These are phyloP conservation scores for Durotheca rogersii DNA, from an alignment of 495 filamentous ascomycete genomes.

Conservation along the genomic window DNA sequence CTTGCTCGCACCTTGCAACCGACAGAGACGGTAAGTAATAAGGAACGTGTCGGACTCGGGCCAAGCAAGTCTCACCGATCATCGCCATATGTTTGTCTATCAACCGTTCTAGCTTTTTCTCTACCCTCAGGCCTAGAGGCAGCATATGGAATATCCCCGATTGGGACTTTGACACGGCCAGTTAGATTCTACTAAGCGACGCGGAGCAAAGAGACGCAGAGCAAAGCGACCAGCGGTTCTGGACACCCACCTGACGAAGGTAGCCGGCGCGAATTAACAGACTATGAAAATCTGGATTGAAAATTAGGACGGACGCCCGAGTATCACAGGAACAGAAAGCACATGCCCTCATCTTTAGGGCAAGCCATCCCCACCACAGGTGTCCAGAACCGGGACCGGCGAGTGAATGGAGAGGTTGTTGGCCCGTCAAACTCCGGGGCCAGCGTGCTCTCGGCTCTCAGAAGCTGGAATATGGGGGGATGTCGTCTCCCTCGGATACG, in stretches of 20 bases:
- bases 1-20: conserved; percentile 71
- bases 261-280: conserved; percentile 77
- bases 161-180: conserved; percentile 54
- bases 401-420: conserved; percentile 36
- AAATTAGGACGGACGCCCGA: too few relatives aligned
- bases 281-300: conserved; percentile 64
- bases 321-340: conserved; percentile 27
- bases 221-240: not conserved
- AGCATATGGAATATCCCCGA: conserved; percentile 92
- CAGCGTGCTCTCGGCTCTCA: conserved; percentile 2
- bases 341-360: conserved; percentile 51
- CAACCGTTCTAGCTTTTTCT: conserved; percentile 80
- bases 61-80: conserved; percentile 55
- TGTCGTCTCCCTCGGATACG: conserved; percentile 14
- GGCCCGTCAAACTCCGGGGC: conserved; percentile 1
- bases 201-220: too few relatives aligned
- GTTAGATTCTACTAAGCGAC: conserved; percentile 7
- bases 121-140: conserved; percentile 84
- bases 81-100: conserved; percentile 87
- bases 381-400: conserved; percentile 74
- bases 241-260: conserved; percentile 63
- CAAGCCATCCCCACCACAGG: conserved; percentile 72
- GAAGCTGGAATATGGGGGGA: conserved; percentile 4
- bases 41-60: not conserved
- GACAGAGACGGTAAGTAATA: conserved; percentile 1